Base-by-base conservation (phyloP, 1,284 basidiomycete genomes). In the Rhizopogon parksii region DNA sequence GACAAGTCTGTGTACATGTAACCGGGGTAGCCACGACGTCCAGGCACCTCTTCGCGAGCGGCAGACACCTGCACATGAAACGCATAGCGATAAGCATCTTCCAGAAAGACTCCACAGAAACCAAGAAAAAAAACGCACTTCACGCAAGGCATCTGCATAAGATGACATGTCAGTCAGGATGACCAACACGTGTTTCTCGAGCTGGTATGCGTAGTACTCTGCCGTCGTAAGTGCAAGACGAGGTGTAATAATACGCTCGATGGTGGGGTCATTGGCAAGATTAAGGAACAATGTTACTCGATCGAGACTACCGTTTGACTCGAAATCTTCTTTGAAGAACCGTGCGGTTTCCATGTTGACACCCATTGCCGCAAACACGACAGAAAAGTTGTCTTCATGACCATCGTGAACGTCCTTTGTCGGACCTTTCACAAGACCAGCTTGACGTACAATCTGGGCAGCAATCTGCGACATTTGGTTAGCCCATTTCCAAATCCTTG, bases 261-360 rank as follows among this genome's bases (percentile, higher is more conserved):
- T 99, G 57, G 96, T 99, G n/a, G 96, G 96, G 71, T 99, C 96
- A 67, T 98, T 99, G 46, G 96, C 96, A 65, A 99, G 75, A 76
- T 99, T 99, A 70, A 99, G 80, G 86, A 99, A 99, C 56, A 99
- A 79, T 6, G 96, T 99, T 50, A 97, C 94, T 65, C 96, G 90
- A 73, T 98, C 95, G 59, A 99, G 81, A 77, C 89, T 91, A 47
- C 96, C 96, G 67, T 97, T 98, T 68, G 97, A 95, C 72, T 99
- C 95, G 69, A 99, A 99, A 76, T 99, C 96, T 69, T 97, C 92
- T 74, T 96, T 95, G 88, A 99, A 99, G 81, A 98, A 99, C 50
- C 96, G 85, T 30, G 96, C 96, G 6, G 96, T 99, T 73, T 99
- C 96, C 94, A 98, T 96, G 77, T 99, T 99, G 63, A 96, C 96